Evolutionary conservation across 345 rosid species (phyloP).

Genomic region (Clarkia xantiana): DNA sequence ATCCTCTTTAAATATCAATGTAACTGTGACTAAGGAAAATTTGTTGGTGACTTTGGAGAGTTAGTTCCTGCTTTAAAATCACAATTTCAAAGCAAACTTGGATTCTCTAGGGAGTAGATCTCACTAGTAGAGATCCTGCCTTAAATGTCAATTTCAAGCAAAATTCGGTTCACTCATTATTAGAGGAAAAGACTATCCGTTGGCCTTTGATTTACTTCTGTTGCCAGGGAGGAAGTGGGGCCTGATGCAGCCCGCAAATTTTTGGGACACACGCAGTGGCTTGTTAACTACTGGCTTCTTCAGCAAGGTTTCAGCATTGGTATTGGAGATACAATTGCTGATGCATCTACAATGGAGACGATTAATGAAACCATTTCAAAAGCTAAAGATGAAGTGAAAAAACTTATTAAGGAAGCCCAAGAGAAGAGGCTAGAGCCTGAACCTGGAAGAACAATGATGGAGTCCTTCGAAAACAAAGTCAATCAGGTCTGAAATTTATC

Average conservation of each 20-base stretch:
- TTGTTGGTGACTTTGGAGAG: too few species aligned
- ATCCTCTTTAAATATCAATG: too few species aligned
- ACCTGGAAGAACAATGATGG: conserved; percentile 93
- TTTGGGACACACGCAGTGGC: conserved; percentile 99
- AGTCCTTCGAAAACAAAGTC: conserved; percentile 92
- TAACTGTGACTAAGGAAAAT: too few species aligned
- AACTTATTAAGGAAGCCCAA: conserved; percentile 50
- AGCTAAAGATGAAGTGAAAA: conserved; percentile 77
- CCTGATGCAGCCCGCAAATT: conserved; percentile 99
- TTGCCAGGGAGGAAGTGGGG: conserved; percentile 91
- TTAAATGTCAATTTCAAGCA: too few species aligned
- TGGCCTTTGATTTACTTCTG: too few species aligned
- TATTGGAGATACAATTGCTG: conserved; percentile 97
- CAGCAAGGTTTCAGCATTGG: conserved; percentile 94
- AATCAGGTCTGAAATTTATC: conserved; percentile 46
- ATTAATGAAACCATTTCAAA: conserved; percentile 73
- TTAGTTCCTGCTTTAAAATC: too few species aligned
- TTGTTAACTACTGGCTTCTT: conserved; percentile 96
- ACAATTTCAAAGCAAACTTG: too few species aligned
- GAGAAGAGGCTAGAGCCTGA: conserved; percentile 72
- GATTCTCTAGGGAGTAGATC: too few species aligned
- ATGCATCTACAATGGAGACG: conserved; percentile 82
- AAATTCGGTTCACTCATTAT: too few species aligned
- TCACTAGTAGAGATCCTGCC: too few species aligned
- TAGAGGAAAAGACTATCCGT: too few species aligned